Base-by-base conservation (phyloP, 495 filamentous ascomycete genomes). In the Saxispiralis lemnorum region DNA sequence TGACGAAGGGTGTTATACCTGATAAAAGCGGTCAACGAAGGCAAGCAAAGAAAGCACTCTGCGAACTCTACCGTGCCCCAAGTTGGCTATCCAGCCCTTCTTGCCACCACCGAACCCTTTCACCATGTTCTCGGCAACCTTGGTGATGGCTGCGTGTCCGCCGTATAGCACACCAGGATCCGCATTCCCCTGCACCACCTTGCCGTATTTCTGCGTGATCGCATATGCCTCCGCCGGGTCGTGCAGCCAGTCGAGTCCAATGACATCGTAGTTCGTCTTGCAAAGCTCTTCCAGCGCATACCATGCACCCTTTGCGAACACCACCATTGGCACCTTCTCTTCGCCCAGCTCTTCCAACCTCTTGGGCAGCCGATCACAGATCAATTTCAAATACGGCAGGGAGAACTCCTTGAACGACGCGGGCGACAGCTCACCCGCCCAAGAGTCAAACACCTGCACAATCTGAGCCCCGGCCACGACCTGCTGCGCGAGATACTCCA, bases 241-340 rank as follows among this genome's bases (percentile, higher is more conserved):
- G 48, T 94, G 83, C 19, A 87, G 72, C 89, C 89, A 97, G 60
- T 97, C 89, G 44, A 97, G 66, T 18, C 92, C 81, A 39, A 97
- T 78, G 24, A 93, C 82, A 49, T 96, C 76, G 63, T 96, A 97
- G 11, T 84, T 86, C 16, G 84, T 75, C 52, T 83, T 66, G 61
- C 87, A 94, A 12, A 87, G 70, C 11, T 81, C 76, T 49, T 94
- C 84, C 24, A 97, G 66, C 3, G 84, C 86, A 61, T 88, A 93
- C 83, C 89, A 93, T n/a, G 89, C 87, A 3, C 89, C 89, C 65
- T 97, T 97, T n/a, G 89, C 85, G 60, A 97, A 97, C 13, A 95
- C 84, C n/a, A 83, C 89, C 89, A 97, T 95, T 1, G 89, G 89
- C 1, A 96, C 92, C 4, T 64, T 66, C 43, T 86, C 79, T 36